A percentile compares a stretch with the other conserved stretches of the same genome.
Conservation (phyloP, 352 stramenopile species). For the Globisporangium cystogenes region DNA sequence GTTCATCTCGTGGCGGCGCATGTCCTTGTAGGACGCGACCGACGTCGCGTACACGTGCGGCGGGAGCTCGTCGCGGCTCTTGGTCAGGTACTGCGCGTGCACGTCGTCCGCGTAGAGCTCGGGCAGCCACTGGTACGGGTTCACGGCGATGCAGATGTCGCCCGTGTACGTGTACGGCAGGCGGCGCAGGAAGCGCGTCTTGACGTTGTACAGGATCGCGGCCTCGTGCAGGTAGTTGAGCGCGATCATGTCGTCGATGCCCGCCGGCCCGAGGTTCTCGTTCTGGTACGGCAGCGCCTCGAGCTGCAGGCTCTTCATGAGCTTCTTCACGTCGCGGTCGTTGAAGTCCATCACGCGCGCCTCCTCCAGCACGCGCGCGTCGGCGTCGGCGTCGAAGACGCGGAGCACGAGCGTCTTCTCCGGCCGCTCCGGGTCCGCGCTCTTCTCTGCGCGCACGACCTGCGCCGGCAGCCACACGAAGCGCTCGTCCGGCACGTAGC, state of each 20-base stretch:
- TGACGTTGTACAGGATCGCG: constrained; percentile 88
- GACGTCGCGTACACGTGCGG: constrained; percentile 80
- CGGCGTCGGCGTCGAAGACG: constrained; percentile 15
- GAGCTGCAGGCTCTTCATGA: constrained; percentile 67
- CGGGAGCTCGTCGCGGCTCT: constrained; percentile 69
- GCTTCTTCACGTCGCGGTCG: constrained; percentile 56
- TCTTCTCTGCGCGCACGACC: constrained; percentile 61
- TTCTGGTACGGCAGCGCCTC: constrained; percentile 85
- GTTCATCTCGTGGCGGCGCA: constrained; percentile 59
- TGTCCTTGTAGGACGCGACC: constrained; percentile 74
- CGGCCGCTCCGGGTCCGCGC: constrained; percentile 27
- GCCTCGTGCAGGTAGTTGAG: constrained; percentile 90
- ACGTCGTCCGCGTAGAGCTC: constrained; percentile 83
- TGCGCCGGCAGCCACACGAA: constrained; percentile 82
- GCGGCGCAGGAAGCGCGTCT: constrained; percentile 71
- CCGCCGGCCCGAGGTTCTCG: constrained; percentile 51
- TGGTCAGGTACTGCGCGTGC: constrained; percentile 69
- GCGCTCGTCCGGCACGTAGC: constrained; percentile 82
- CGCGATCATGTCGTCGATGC: constrained; percentile 84
- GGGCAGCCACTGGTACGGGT: constrained; percentile 93
- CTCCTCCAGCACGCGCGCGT: constrained; percentile 29
- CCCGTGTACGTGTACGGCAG: constrained; percentile 96
- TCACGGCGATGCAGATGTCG: constrained; percentile 97
- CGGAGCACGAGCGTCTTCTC: constrained; percentile 28
- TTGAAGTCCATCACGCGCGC: constrained; percentile 70